Base-by-base conservation (phyloP, 495 filamentous ascomycete genomes). In the Rhizodiscina lignyota region DNA sequence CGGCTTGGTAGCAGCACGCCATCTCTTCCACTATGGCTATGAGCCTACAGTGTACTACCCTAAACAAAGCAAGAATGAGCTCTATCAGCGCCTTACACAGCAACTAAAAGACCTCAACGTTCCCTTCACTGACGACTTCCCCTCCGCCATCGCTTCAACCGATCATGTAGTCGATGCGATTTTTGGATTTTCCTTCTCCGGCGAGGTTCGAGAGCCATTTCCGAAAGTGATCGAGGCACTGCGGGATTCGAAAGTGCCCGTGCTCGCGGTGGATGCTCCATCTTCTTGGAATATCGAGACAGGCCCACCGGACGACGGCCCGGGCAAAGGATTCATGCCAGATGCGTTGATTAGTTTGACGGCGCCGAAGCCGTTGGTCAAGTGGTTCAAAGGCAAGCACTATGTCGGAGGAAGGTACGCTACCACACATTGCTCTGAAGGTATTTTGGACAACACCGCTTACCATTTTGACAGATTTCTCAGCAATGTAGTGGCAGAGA, bases 101-200 rank as follows among this genome's bases (percentile, higher is more conserved):
- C 89, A 97, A 59, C 70, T 94, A 8, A 62, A 72, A 32, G 76
- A 83, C 43, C 79, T 94, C 41, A 66, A 74, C 5, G 64, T 97
- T 33, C 83, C 83, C 5, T 89, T 96, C 61, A 76, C 83, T 10
- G 64, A 76, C 13, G 84, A 94, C 60, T 92, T 94, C 45, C 50
- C 59, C 15, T 29, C 55, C 2, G 75, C 80, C 6, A 51, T 93
- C 4, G 56, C 65, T 40, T 61, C 71, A 30, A 64, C 77, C 16
- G 69, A 91, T 50, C 77, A 93, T 45, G 63, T 97, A 32, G 63
- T 97, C 38, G 89, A 97, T 56, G 83, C 91, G 27, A 82, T 97
- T 49, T 97, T 97, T 50, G 89, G 85, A 27, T 97, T 96, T 65
- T 85, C 79, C 46, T 96, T 96, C 60, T 74, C 75, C n/a, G 86